Base-by-base conservation (phyloP, 306 rosid species). In the Dryas octopetala region DNA sequence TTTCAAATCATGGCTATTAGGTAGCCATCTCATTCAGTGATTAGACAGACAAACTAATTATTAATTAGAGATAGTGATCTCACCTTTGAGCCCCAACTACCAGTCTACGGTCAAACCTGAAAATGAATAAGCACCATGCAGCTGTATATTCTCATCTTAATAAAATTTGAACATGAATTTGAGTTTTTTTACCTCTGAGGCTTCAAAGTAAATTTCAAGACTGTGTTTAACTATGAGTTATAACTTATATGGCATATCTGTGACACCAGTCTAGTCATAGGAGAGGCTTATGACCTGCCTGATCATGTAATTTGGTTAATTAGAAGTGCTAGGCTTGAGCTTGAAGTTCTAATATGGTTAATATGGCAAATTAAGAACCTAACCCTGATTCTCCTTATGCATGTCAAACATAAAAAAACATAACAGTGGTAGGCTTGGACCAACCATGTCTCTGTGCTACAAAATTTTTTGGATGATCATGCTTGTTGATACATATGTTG, bases 101-200 rank as follows among this genome's bases (percentile, higher is more conserved):
- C 32, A 16, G 75, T 55, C 65, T 12, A 70, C 74, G 19, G 19
- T 53, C 51, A 10, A 17, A 53, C n/a, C 49, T n/a, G 62, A 54
- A 32, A 69, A 69, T 28, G 49, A 44, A 32, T 32, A 32, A 69
- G 43, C 64, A 50, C 17, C 48, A 32, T 28, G 10, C 73, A 32
- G 59, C 62, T 23, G 2, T 7, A 23, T 14, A 19, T 26, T 58
- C 38, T 58, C 7, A 38, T 38, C 62, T 10, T 5, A 17, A 26
- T n/a, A 53, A n/a, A 70, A n/a, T 54, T 40, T 2, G 43, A 28
- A 26, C 9, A 28, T 49, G 46, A 49, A 68, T 38, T 2, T 26
- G 4, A 2, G 38, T 32, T 14, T n/a, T 40, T 41, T 64, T 8
- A 64, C 50, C 28, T 7, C 38, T 40, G 7, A 41, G 13, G 68